Evolutionary conservation across 345 rosid genomes (phyloP).

Genomic region (Eucalyptus cloeziana): DNA sequence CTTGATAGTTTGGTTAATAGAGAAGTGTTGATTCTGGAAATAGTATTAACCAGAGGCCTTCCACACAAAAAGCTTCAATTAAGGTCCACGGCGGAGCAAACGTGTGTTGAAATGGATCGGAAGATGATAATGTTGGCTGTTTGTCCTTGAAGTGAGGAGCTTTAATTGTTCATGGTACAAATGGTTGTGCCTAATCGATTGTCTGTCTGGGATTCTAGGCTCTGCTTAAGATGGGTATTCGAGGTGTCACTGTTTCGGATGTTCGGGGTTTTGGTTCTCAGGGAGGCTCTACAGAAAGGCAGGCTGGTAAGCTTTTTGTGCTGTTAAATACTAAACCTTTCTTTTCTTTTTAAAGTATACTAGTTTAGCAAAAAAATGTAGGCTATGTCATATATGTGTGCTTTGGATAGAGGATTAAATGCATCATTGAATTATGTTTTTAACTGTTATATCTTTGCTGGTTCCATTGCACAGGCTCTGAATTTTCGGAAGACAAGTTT

Average conservation of each 20-base stretch:
- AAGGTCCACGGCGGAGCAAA: neutral
- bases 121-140: neutral
- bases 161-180: neutral
- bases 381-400: neutral
- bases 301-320: slow-evolving; percentile 43
- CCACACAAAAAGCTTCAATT: neutral
- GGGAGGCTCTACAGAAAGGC: slow-evolving; percentile 84
- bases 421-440: too few relatives aligned
- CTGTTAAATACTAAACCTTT: neutral
- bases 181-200: neutral
- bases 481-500: too few relatives aligned
- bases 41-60: neutral
- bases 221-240: slow-evolving; percentile 62
- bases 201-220: slow-evolving; percentile 25
- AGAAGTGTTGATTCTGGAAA: neutral
- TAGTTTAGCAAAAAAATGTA: neutral
- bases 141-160: neutral
- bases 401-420: too few relatives aligned
- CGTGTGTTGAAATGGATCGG: neutral
- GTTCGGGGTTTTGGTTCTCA: slow-evolving; percentile 86
- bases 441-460: too few relatives aligned
- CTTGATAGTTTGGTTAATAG: neutral
- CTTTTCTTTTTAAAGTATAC: neutral
- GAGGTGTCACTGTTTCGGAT: slow-evolving; percentile 88
- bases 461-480: too few relatives aligned